Conservation (phyloP, 1,139 yeast genomes). For the Zygosaccharomyces pseudobailii region DNA sequence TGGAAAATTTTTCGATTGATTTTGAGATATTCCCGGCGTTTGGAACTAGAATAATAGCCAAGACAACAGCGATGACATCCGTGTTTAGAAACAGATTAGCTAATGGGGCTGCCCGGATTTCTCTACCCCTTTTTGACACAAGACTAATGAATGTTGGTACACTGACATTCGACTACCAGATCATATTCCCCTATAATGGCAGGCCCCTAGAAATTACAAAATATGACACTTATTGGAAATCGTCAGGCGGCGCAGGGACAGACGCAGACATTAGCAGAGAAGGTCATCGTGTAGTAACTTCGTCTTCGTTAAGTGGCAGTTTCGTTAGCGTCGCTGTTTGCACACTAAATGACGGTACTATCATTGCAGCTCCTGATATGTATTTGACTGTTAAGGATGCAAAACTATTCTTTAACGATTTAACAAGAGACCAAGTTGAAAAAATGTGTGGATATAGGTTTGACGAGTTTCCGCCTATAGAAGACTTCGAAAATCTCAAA, state of each 20-base stretch:
- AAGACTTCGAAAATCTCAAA: conserved; percentile 14
- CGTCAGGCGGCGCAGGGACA: conserved; percentile 48
- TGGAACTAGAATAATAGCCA: conserved; percentile 89
- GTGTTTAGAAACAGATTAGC: conserved; percentile 41
- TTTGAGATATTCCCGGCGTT: conserved; percentile 92
- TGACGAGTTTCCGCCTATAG: conserved; percentile 35
- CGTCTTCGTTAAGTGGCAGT: conserved; percentile 82
- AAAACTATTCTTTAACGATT: conserved; percentile 43
- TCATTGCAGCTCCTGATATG: conserved; percentile 76
- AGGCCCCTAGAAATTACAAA: conserved; percentile 79
- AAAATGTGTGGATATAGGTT: conserved; percentile 30
- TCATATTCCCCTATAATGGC: conserved; percentile 88
- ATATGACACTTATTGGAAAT: conserved; percentile 96
- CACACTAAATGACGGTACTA: conserved; percentile 75
- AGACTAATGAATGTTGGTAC: conserved; percentile 81
- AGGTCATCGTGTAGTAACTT: conserved; percentile 65
- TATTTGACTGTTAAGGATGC: conserved; percentile 54
- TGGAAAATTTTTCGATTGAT: conserved; percentile 74
- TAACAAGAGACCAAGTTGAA: conserved; percentile 37
- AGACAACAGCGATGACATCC: conserved; percentile 67
- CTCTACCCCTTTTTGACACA: conserved; percentile 76
- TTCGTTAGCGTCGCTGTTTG: conserved; percentile 70
- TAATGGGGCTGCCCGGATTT: conserved; percentile 39
- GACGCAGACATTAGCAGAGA: conserved; percentile 13
- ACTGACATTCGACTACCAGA: conserved; percentile 69